These are phyloP conservation scores for Helianthus annuus DNA, from an alignment of 129 eudicot species.

Conservation along the genomic window DNA sequence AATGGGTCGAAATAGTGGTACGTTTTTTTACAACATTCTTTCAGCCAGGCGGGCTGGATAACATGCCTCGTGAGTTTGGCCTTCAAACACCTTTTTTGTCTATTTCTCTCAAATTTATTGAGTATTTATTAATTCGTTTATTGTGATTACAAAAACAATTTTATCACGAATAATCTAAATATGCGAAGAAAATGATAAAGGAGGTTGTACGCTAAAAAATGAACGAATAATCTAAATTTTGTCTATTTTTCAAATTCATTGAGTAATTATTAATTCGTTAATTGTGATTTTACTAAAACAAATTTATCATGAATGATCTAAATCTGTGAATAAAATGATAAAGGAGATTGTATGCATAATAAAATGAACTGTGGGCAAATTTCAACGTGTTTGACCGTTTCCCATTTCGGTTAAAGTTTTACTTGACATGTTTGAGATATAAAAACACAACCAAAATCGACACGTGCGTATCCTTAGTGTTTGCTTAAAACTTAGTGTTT, in stretches of 20 bases:
- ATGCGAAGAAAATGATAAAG: not conserved
- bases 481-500: not conserved
- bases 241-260: not conserved
- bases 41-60: not conserved
- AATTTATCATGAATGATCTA: not conserved
- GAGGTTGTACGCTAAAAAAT: not conserved
- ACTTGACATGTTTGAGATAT: not conserved
- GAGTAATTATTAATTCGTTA: not conserved
- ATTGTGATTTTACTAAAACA: not conserved
- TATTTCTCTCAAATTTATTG: not conserved
- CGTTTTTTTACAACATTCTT: not conserved
- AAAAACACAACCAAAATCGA: not conserved
- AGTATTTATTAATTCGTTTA: not conserved
- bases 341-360: not conserved
- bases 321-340: not conserved
- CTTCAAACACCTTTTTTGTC: not conserved
- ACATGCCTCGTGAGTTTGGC: not conserved
- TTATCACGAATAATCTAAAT: not conserved
- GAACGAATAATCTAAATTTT: no score
- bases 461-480: not conserved
- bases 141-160: not conserved
- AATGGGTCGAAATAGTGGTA: slow-evolving; percentile 98
- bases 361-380: not conserved
- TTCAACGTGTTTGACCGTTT: not conserved
- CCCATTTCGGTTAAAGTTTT: not conserved